A percentile compares a stretch with the other conserved stretches of the same genome.
phyloP scores from a whole-genome alignment of 805 yeast species.

The Wickerhamiella australiensis region DNA sequence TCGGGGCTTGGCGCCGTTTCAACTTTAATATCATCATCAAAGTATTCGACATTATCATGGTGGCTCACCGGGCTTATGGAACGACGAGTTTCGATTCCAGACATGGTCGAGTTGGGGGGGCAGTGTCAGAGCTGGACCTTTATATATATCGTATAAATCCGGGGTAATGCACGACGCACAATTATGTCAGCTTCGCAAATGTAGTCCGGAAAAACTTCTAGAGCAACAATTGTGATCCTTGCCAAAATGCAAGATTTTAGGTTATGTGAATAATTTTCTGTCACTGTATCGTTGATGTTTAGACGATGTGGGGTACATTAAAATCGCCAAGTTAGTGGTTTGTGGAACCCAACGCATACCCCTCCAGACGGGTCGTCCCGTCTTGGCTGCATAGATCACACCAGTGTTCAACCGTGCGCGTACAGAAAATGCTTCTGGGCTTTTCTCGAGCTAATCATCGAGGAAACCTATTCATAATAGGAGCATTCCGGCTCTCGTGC shows the following conservation, averaged over 20 bases:
- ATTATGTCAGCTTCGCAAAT: neutral
- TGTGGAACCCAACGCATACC: neutral
- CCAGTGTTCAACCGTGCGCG: neutral
- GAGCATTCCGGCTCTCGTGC: neutral
- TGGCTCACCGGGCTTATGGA: neutral
- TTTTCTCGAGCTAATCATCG: no score
- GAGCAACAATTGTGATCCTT: neutral
- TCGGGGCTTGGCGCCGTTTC: neutral
- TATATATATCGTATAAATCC: neutral
- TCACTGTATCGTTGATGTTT: no score
- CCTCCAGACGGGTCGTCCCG: neutral
- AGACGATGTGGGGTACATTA: neutral
- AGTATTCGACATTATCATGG: slow-evolving; percentile 6
- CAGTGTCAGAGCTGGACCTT: neutral
- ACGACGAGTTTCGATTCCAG: neutral
- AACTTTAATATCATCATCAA: slow-evolving; percentile 6
- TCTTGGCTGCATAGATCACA: neutral
- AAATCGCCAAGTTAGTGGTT: neutral
- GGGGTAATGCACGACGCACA: slow-evolving; percentile 6
- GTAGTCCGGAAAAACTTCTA: neutral
- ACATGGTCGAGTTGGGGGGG: neutral
- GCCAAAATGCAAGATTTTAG: no score
- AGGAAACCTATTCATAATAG: no score
- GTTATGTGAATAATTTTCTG: no score
- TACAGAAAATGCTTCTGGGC: neutral